Base-by-base conservation (phyloP, 441 rosid genomes). In the Erodium trifolium region DNA sequence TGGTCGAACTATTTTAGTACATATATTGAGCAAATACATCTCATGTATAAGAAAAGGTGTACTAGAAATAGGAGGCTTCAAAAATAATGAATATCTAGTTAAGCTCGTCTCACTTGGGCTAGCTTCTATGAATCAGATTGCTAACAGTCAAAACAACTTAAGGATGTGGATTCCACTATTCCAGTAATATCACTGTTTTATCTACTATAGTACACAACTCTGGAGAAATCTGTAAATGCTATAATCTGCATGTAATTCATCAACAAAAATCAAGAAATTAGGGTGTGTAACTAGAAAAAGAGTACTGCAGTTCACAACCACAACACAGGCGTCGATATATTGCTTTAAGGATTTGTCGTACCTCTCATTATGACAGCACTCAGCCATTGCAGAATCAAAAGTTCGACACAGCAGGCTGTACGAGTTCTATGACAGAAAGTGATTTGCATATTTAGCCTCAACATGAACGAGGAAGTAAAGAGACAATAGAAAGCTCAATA, bases 281-380 rank as follows among this genome's bases (percentile, higher is more conserved):
- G 23, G 17, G n/a, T 53, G 0, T 57, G 63, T 18, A 57, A 73
- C 45, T 41, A 5, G 41, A 37, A 37, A 37, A 37, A 37, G 41
- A 37, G 41, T 37, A 37, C 5, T 37, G 8, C 41, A 37, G 3
- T 37, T 37, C 1, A 37, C 41, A 37, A 37, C 8, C 41, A 4
- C 8, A 37, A 37, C 41, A 37, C 8, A 37, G 5, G 6, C 5
- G 1, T 37, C 0, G 45, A 41, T 41, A 41, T 41, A 41, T 41
- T 41, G 45, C 6, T 41, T 7, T 41, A 41, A 41, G 71, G 63
- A 34, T 9, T 14, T 37, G 62, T 35, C 70, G 67, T 78, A 84
- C 88, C 90, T 79, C 78, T 88, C 85, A 23, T 82, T 84, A 78
- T 83, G 90, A 78, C 88, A 86, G 76, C 87, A 84, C 72, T 86